phyloP scores from a whole-genome alignment of 2,329 filamentous ascomycete genomes.

The Pseudogymnoascus sp. region DNA sequence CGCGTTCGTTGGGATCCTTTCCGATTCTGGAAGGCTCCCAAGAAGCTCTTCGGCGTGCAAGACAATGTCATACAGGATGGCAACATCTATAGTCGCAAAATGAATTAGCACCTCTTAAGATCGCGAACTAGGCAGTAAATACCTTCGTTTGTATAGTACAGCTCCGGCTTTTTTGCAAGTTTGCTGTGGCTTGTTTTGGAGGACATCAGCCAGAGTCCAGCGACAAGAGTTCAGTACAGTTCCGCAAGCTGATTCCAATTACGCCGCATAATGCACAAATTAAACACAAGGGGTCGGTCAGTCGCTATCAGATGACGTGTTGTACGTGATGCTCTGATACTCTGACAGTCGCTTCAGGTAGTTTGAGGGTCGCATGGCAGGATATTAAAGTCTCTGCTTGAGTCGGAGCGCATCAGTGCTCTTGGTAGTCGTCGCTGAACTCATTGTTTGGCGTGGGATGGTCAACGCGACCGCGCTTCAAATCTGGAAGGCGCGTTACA shows the following conservation, averaged over 20 bases:
- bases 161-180: conserved; percentile 23
- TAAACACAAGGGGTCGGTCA: not conserved
- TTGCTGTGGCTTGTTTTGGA: not conserved
- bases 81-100: conserved; percentile 52
- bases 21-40: conserved; percentile 46
- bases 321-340: too few relatives aligned
- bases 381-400: not conserved
- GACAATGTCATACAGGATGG: conserved; percentile 69
- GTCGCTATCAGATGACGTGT: not conserved
- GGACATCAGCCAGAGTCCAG: conserved; percentile 7
- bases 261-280: conserved; percentile 4
- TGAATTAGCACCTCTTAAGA: not conserved
- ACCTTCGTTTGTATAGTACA: conserved; percentile 56
- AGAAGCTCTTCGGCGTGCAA: conserved; percentile 58
- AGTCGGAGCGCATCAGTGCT: not conserved
- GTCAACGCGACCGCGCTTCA: not conserved
- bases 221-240: not conserved
- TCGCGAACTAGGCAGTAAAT: conserved; percentile 12
- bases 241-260: conserved; percentile 1
- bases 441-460: not conserved
- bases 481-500: not conserved
- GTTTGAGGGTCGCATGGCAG: not conserved
- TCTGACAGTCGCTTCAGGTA: not conserved
- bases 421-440: not conserved
- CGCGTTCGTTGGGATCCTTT: conserved; percentile 63